A percentile compares a stretch with the other conserved stretches of the same genome.
Evolutionary conservation across 2,329 filamentous ascomycete genomes (phyloP).

Genomic region (Aspergillus amoenus): DNA sequence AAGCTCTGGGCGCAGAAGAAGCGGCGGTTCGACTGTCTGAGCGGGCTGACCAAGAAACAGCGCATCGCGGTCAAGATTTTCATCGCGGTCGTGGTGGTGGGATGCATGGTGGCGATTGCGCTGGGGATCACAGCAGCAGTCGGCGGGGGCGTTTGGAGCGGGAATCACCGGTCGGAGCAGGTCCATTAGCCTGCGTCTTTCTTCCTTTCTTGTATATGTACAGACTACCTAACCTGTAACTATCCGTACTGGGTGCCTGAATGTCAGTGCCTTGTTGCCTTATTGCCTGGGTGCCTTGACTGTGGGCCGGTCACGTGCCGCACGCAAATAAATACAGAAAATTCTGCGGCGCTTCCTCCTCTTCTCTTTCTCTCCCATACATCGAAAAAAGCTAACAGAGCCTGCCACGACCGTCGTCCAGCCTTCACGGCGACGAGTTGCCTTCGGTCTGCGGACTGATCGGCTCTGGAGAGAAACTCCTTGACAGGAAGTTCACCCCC

Average conservation of each 20-base stretch:
- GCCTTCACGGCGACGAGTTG: slow-evolving; percentile 64
- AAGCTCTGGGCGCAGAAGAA: slow-evolving; percentile 37
- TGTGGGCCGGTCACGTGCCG: slow-evolving; percentile 28
- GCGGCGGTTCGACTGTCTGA: slow-evolving; percentile 35
- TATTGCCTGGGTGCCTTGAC: slow-evolving; percentile 1
- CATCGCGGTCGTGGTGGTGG: slow-evolving; percentile 43
- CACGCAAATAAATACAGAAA: slow-evolving; percentile 24
- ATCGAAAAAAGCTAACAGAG: slow-evolving; percentile 57
- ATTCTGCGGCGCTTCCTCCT: slow-evolving; percentile 15
- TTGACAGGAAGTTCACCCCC: slow-evolving; percentile 70
- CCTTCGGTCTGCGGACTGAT: slow-evolving; percentile 60
- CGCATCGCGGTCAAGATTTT: slow-evolving; percentile 39
- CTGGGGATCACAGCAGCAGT: slow-evolving; percentile 46
- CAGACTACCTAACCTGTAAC: neutral
- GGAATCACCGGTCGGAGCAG: slow-evolving; percentile 28
- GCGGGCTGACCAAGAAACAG: slow-evolving; percentile 35
- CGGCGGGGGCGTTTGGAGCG: slow-evolving; percentile 46
- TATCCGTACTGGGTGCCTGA: too few species aligned
- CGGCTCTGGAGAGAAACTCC: slow-evolving; percentile 65
- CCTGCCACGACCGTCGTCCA: slow-evolving; percentile 69
- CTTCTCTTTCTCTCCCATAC: slow-evolving; percentile 48
- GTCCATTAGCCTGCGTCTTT: slow-evolving; percentile 16
- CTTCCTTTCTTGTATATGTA: neutral
- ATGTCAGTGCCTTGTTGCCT: too few species aligned
- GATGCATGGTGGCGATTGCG: slow-evolving; percentile 46